Evolutionary conservation across 208 protist genomes (phyloP).

Genomic region (Trypanosoma congolense): DNA sequence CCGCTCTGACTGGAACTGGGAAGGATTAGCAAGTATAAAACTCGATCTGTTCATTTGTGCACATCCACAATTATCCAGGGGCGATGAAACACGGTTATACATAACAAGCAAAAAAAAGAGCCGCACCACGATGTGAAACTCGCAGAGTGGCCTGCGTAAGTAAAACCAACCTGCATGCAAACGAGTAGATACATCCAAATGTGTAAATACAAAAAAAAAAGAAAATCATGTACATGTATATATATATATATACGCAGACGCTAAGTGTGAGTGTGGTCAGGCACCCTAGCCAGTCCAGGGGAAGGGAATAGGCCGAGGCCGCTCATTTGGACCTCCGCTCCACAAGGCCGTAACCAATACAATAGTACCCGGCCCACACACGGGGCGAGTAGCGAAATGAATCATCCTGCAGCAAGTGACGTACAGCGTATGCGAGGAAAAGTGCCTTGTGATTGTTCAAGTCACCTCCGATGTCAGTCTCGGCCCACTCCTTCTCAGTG

Average conservation of each 20-base stretch:
- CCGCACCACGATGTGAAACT: no score
- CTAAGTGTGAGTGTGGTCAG: no score
- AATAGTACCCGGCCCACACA: slow-evolving; percentile 80
- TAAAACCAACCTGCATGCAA: no score
- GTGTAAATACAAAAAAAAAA: slow-evolving; percentile 9
- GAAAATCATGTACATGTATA: slow-evolving; percentile 13
- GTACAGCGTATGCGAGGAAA: slow-evolving; percentile 59
- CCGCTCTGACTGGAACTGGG: no score
- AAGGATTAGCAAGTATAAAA: no score
- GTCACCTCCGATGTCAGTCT: slow-evolving; percentile 7
- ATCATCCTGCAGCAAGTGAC: slow-evolving; percentile 48
- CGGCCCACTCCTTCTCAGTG: neutral
- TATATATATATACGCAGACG: slow-evolving; percentile 19
- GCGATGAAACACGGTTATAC: no score
- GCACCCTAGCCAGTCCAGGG: no score
- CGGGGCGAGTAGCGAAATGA: slow-evolving; percentile 70
- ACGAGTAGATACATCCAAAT: slow-evolving; percentile 16
- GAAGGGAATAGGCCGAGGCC: neutral
- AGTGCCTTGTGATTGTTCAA: slow-evolving; percentile 54
- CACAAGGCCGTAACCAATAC: slow-evolving; percentile 48
- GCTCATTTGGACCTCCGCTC: neutral
- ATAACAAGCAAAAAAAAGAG: no score
- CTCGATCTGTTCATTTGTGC: no score
- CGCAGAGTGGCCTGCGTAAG: no score
- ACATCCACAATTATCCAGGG: no score